Conservation (phyloP, 1,284 basidiomycete species). For the Cystobasidium pallidum region DNA sequence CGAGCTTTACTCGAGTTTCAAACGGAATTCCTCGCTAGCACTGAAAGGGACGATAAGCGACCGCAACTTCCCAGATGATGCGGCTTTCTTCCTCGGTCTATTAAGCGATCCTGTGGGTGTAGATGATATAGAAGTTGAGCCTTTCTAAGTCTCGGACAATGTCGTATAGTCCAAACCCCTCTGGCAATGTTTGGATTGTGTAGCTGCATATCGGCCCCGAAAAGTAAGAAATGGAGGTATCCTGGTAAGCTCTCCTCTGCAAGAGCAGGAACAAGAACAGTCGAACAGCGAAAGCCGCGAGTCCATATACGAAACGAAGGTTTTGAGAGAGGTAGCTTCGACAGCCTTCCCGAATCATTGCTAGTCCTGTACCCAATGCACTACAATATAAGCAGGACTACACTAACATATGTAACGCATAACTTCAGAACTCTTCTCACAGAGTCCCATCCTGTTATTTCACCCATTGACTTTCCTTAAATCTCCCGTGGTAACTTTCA, state of each 20-base stretch:
- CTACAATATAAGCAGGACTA: not conserved
- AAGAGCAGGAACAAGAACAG: no score
- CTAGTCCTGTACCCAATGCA: not conserved
- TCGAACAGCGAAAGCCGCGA: no score
- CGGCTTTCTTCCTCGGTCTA: not conserved
- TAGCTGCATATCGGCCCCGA: no score
- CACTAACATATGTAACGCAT: not conserved
- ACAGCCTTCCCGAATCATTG: no score
- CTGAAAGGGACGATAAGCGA: not conserved
- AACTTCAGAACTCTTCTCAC: not conserved
- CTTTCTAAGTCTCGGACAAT: no score
- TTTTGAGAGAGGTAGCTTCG: not conserved
- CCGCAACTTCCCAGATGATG: no score
- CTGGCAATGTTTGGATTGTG: no score
- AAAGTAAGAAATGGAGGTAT: no score
- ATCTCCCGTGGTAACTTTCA: slow-evolving; percentile 74
- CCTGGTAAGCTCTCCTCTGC: no score
- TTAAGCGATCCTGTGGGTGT: not conserved
- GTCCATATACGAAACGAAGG: not conserved
- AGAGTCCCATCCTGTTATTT: not conserved
- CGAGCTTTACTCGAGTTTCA: not conserved
- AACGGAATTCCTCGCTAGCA: not conserved
- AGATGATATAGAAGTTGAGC: no score
- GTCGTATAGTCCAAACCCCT: no score
- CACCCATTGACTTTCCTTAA: slow-evolving; percentile 74